Conservation (phyloP, 208 protist species). For the Leptomonas pyrrhocoris region DNA sequence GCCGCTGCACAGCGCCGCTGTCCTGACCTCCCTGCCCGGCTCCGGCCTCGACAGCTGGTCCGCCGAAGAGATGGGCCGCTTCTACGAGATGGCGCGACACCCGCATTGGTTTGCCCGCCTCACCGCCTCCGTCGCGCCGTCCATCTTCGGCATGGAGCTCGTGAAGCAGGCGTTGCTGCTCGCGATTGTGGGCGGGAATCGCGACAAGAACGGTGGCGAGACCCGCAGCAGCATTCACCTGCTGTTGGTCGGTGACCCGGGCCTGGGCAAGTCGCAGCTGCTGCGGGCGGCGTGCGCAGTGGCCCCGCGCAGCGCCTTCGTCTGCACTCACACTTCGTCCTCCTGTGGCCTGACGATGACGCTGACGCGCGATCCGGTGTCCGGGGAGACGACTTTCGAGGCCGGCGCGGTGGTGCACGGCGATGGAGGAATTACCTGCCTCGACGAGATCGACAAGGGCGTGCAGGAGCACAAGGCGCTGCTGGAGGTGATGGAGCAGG, state of each 20-base stretch:
- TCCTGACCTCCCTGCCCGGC: slow-evolving; percentile 1
- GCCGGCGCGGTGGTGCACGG: slow-evolving; percentile 98
- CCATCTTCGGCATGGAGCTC: slow-evolving; percentile 96
- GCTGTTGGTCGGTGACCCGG: slow-evolving; percentile 97
- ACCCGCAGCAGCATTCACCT: slow-evolving; percentile 94
- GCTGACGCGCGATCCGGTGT: slow-evolving; percentile 89
- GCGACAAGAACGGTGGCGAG: slow-evolving; percentile 44
- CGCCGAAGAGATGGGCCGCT: slow-evolving; percentile 66
- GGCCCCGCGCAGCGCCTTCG: slow-evolving; percentile 97
- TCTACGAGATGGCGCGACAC: slow-evolving; percentile 90
- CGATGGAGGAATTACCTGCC: slow-evolving; percentile 98
- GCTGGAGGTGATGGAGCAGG: slow-evolving; percentile 99
- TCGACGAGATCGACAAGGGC: slow-evolving; percentile 99
- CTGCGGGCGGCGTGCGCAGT: slow-evolving; percentile 92
- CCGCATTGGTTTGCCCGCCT: slow-evolving; percentile 88
- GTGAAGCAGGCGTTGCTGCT: slow-evolving; percentile 97
- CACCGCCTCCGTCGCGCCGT: slow-evolving; percentile 95
- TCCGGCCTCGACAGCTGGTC: slow-evolving; percentile 38
- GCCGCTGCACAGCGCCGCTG: background rate
- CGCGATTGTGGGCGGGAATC: slow-evolving; percentile 94
- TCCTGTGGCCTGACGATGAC: slow-evolving; percentile 98
- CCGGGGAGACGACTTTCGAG: slow-evolving; percentile 95
- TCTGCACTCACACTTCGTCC: slow-evolving; percentile 98
- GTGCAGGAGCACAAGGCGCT: slow-evolving; percentile 96
- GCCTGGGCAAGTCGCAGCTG: slow-evolving; percentile 98